These are phyloP conservation scores for Lagenaria siceraria DNA, from an alignment of 306 rosid species.

Conservation along the genomic window DNA sequence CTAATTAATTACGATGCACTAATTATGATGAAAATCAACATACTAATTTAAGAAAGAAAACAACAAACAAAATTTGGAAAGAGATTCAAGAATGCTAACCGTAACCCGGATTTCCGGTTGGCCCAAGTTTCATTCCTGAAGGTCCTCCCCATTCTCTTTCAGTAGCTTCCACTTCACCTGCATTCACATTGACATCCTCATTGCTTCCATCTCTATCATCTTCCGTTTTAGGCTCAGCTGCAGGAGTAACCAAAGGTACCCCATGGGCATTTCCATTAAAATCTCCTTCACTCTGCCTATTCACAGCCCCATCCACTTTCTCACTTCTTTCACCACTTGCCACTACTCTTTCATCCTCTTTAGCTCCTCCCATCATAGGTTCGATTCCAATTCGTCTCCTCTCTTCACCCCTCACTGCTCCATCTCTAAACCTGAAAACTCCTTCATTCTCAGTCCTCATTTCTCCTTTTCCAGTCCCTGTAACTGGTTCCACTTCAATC, in stretches of 20 bases:
- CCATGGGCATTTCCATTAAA: constrained; percentile 26
- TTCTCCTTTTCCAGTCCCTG: constrained; percentile 24
- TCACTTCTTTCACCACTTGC: constrained; percentile 23
- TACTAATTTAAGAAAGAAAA: not conserved
- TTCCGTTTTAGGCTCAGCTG: constrained; percentile 28
- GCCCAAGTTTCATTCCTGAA: constrained; percentile 49
- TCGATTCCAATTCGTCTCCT: constrained; percentile 29
- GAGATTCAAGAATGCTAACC: constrained; percentile 34
- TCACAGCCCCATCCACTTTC: constrained; percentile 9
- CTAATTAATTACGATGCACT: not conserved
- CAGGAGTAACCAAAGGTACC: constrained; percentile 25
- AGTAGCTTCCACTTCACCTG: constrained; percentile 30
- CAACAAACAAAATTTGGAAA: not conserved
- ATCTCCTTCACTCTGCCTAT: constrained; percentile 12
- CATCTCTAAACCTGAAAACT: constrained; percentile 25
- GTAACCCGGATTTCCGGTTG: constrained; percentile 52
- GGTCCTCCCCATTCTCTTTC: constrained; percentile 33
- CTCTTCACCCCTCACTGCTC: constrained; percentile 16
- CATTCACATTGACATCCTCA: constrained; percentile 24
- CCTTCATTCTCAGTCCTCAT: constrained; percentile 23
- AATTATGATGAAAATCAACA: not conserved
- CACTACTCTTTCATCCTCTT: constrained; percentile 27
- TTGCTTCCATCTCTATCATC: constrained; percentile 23
- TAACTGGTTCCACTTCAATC: constrained; percentile 45
- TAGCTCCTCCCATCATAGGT: constrained; percentile 18